A percentile compares a stretch with the other conserved stretches of the same genome.
Evolutionary conservation across 768 basidiomycete species (phyloP).

Genomic region (Sporobolomyces phaffii): DNA sequence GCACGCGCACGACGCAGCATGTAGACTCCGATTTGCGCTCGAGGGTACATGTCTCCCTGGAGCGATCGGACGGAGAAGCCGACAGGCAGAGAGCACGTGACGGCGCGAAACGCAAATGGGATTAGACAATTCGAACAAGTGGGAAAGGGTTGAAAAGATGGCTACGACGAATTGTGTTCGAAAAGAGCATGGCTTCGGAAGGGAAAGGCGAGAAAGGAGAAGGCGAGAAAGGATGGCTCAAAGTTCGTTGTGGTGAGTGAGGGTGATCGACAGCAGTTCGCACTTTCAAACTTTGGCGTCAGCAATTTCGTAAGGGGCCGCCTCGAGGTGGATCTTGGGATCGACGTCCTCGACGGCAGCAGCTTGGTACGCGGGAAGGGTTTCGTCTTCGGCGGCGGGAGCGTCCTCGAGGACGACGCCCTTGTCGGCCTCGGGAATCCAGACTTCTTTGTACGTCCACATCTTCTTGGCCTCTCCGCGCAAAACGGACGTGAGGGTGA

Average conservation of each 20-base stretch:
- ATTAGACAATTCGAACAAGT: background rate
- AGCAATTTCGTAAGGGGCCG: background rate
- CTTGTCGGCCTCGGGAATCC: constrained; percentile 10
- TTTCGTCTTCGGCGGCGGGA: background rate
- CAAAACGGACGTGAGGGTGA: constrained; percentile 5
- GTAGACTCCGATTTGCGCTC: too few relatives aligned
- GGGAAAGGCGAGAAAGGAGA: background rate
- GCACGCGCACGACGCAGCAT: background rate
- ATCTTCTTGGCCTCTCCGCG: constrained; percentile 22
- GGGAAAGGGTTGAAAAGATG: too few relatives aligned
- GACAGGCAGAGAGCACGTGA: too few relatives aligned
- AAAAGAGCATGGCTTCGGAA: background rate
- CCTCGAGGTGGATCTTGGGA: background rate
- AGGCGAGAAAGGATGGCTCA: background rate
- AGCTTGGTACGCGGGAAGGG: constrained; percentile 7
- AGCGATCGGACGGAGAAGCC: too few relatives aligned
- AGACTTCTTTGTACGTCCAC: constrained; percentile 22
- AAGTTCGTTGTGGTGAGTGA: too few relatives aligned
- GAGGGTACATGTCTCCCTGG: too few relatives aligned
- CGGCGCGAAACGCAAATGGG: too few relatives aligned
- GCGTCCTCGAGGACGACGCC: constrained; percentile 9
- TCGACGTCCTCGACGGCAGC: constrained; percentile 3
- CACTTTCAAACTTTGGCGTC: background rate
- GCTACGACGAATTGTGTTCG: background rate
- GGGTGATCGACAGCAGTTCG: too few relatives aligned